Evolutionary conservation across 2,329 filamentous ascomycete species (phyloP).

Genomic region (Alternaria sp.): DNA sequence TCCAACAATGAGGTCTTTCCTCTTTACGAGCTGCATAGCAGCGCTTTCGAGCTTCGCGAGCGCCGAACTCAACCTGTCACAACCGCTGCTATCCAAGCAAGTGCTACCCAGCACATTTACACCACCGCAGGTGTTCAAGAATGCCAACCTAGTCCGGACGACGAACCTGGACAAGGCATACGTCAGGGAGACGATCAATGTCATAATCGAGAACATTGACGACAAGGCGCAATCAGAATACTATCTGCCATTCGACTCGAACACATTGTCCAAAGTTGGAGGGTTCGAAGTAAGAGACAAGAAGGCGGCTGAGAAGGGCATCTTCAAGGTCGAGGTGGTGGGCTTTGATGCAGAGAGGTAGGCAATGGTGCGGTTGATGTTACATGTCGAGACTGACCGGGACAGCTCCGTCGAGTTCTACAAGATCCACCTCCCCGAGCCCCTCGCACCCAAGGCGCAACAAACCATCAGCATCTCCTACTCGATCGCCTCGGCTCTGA

Average conservation of each 20-base stretch:
- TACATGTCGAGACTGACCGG: constrained; percentile 1
- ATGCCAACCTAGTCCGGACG: constrained; percentile 86
- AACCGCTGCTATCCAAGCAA: constrained; percentile 61
- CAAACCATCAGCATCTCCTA: constrained; percentile 89
- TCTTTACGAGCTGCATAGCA: constrained; percentile 54
- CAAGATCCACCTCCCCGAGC: constrained; percentile 76
- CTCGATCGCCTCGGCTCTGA: constrained; percentile 78
- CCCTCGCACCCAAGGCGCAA: constrained; percentile 77
- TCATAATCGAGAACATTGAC: constrained; percentile 89
- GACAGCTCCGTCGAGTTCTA: constrained; percentile 70
- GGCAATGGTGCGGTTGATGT: neutral
- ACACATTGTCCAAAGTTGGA: constrained; percentile 77
- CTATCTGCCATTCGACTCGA: constrained; percentile 83
- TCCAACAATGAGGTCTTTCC: constrained; percentile 50
- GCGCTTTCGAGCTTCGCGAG: constrained; percentile 67
- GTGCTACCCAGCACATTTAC: constrained; percentile 67
- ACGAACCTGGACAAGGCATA: constrained; percentile 95
- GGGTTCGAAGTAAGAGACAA: constrained; percentile 92
- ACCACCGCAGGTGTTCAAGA: constrained; percentile 91
- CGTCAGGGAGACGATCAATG: constrained; percentile 87
- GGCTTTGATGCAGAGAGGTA: constrained; percentile 64
- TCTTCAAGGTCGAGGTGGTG: constrained; percentile 73
- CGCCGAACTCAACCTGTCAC: constrained; percentile 64
- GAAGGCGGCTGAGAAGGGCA: constrained; percentile 72
- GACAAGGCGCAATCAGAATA: constrained; percentile 83